Evolutionary conservation across 495 filamentous ascomycete genomes (phyloP).

Genomic region (Xylaria nigripes): DNA sequence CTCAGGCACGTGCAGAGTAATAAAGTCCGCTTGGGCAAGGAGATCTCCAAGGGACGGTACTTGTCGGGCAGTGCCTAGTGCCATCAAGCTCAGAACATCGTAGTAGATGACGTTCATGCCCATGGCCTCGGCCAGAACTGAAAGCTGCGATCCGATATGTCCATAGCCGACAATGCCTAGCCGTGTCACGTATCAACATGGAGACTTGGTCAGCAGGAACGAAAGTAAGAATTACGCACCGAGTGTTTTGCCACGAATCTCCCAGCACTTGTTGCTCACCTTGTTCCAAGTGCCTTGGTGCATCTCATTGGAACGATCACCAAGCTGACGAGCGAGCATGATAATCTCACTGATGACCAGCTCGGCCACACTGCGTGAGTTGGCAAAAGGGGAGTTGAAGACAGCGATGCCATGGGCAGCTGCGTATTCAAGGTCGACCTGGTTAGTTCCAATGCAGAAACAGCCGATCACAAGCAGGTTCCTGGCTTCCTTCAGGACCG

Average conservation of each 20-base stretch:
- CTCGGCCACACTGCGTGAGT: constrained; percentile 94
- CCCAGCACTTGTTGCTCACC: constrained; percentile 92
- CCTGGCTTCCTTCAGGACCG: constrained; percentile 79
- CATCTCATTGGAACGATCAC: constrained; percentile 90
- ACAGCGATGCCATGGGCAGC: constrained; percentile 89
- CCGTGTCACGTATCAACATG: constrained; percentile 11
- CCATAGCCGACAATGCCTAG: constrained; percentile 91
- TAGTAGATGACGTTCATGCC: constrained; percentile 97
- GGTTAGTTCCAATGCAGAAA: constrained; percentile 99
- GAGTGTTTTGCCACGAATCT: constrained; percentile 93
- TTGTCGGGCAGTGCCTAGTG: constrained; percentile 77
- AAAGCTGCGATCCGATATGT: constrained; percentile 94
- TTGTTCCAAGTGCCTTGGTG: constrained; percentile 97
- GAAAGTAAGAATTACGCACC: constrained; percentile 40
- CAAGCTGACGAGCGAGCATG: constrained; percentile 78
- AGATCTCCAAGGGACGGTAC: constrained; percentile 68
- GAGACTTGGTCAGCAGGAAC: not conserved
- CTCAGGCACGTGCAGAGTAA: constrained; percentile 92
- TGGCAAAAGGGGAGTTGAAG: constrained; percentile 98
- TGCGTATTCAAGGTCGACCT: constrained; percentile 89
- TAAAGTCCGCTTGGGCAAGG: constrained; percentile 75
- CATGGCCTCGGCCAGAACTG: constrained; percentile 93
- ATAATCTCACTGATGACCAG: constrained; percentile 93
- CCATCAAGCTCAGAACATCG: constrained; percentile 88
- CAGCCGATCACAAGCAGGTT: constrained; percentile 94